Base-by-base conservation (phyloP, 1,139 yeast genomes). In the Blastobotrys proliferans region DNA sequence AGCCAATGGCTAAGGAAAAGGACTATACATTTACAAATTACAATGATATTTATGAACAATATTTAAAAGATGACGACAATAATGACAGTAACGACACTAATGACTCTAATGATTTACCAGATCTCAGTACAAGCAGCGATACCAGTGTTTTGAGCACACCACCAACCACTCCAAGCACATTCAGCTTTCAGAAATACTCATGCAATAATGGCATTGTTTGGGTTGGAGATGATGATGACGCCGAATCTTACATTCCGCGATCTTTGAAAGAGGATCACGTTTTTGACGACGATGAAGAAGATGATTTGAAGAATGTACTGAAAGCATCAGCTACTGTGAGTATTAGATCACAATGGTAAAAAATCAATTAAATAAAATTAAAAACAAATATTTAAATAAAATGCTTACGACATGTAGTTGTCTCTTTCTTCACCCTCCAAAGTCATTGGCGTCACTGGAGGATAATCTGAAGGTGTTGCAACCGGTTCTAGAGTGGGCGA, bases 381-480 rank as follows among this genome's bases (percentile, higher is more conserved):
- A 10, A 25, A 25, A 10, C n/a, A 10, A 25, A 25, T 25, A 10
- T 10, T 10, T 29, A 11, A 29, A 13, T 9, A 3, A 35, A 35
- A n/a, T 22, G 11, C 13, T 8, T 14, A 18, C 22, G 31, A 35
- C n/a, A 36, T 26, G 21, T 30, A 38, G 22, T 38, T 35, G 2
- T 22, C 24, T 2, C 13, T 17, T 13, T 25, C 26, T 33, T 18
- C 10, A 8, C 24, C 18, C 13, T 39, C 44, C 24, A 41, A 32
- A 6, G 35, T 36, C 44, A 41, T 41, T n/a, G 44, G 44, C 6
- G 44, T 41, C 32, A 41, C 31, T 5, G 44, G 40, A 26, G 44
- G 39, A 26, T 35, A 28, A 16, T 27, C 44, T 6, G 25, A 25
- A 6, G 44, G 44, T 6, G 44, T 41, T 16, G 28, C 33, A 14